Evolutionary conservation across 2,329 filamentous ascomycete species (phyloP).

Genomic region (Helminthosporium solani): DNA sequence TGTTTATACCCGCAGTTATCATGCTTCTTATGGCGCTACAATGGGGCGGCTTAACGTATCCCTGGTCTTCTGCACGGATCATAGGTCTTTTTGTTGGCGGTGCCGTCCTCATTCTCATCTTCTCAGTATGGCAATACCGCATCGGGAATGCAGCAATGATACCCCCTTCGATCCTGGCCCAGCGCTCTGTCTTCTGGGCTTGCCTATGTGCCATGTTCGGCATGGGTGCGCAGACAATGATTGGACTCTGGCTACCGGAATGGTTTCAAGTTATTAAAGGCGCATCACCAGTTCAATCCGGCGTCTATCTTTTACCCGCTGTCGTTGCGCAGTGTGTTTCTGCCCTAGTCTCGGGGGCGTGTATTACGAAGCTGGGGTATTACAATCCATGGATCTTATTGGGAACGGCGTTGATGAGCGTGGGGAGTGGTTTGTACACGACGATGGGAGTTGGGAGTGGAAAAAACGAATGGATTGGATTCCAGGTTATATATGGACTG

Average conservation of each 20-base stretch:
- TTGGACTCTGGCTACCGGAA: conserved; percentile 28
- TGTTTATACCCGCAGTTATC: conserved; percentile 45
- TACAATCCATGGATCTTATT: conserved; percentile 39
- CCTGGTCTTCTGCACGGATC: conserved; percentile 49
- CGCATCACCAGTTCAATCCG: conserved; percentile 13
- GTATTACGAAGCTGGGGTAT: conserved; percentile 31
- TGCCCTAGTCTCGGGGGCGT: conserved; percentile 33
- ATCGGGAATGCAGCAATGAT: conserved; percentile 41
- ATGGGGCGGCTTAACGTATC: conserved; percentile 43
- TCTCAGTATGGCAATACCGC: conserved; percentile 17
- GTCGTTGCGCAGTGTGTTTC: conserved; percentile 45
- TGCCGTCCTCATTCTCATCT: conserved; percentile 46
- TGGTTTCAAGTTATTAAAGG: conserved; percentile 24
- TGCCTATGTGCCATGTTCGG: conserved; percentile 38
- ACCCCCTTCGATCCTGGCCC: conserved; percentile 40
- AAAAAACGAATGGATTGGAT: conserved; percentile 28
- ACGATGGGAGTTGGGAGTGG: conserved; percentile 15
- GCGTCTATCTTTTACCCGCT: conserved; percentile 22
- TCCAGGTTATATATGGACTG: conserved; percentile 32
- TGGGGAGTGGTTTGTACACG: conserved; percentile 25
- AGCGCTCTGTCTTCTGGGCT: conserved; percentile 31
- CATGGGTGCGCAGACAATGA: conserved; percentile 38
- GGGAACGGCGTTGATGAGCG: conserved; percentile 27
- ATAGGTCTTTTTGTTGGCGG: conserved; percentile 52
- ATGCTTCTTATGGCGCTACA: conserved; percentile 51